phyloP scores from a whole-genome alignment of 2,329 filamentous ascomycete genomes.

The Xylaria sp. region DNA sequence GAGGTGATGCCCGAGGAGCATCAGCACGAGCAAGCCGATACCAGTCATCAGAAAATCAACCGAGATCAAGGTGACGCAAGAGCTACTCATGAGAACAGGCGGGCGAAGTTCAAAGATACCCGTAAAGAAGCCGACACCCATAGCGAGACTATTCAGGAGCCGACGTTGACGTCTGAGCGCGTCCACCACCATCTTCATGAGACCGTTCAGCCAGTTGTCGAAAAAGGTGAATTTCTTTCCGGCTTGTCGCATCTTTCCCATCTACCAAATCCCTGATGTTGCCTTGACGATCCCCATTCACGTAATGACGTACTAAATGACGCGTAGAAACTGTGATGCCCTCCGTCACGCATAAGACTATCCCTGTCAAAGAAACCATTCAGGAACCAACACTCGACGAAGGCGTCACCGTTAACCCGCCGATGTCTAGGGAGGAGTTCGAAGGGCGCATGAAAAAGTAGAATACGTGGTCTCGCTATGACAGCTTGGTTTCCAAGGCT shows the following conservation, averaged over 20 bases:
- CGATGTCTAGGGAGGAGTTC: conserved; percentile 33
- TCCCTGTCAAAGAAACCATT: conserved; percentile 32
- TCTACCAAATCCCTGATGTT: neutral
- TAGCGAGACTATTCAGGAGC: conserved; percentile 16
- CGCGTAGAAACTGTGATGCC: conserved; percentile 29
- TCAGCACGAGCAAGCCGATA: conserved; percentile 21
- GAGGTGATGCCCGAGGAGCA: conserved; percentile 29
- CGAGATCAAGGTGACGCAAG: conserved; percentile 11
- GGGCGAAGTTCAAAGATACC: conserved; percentile 22
- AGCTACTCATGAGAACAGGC: conserved; percentile 2
- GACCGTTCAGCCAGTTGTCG: conserved; percentile 35
- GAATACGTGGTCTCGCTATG: neutral
- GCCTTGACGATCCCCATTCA: too few relatives aligned
- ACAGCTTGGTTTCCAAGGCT: neutral
- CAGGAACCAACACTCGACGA: conserved; percentile 27
- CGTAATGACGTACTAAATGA: neutral
- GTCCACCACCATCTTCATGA: conserved; percentile 35
- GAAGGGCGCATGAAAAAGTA: conserved; percentile 21
- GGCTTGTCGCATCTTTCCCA: too few relatives aligned
- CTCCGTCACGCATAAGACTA: conserved; percentile 35
- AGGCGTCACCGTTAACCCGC: conserved; percentile 22
- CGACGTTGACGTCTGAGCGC: conserved; percentile 27
- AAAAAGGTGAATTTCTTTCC: conserved; percentile 23
- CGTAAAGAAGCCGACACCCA: neutral
- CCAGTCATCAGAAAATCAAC: conserved; percentile 9